Conservation (phyloP, 148 eudicot genomes). For the Vaccinium vitisidaea region DNA sequence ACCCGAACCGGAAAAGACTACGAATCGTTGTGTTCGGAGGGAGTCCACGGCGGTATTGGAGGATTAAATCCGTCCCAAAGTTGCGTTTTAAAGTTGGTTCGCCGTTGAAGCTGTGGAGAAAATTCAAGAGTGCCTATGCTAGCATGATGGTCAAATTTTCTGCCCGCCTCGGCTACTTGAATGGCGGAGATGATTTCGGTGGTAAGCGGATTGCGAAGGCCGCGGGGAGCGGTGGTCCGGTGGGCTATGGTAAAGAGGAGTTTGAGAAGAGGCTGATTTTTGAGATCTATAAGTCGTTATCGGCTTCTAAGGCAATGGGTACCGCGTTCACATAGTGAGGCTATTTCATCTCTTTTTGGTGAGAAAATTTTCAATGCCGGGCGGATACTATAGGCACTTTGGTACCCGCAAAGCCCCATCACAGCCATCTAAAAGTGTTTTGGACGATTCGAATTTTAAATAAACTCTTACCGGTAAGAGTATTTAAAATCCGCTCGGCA, state of each 20-base stretch:
- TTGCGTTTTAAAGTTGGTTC: conserved; percentile 25
- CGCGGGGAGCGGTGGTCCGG: conserved; percentile 17
- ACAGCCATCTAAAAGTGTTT: too few species aligned
- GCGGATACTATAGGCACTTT: too few species aligned
- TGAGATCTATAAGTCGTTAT: conserved; percentile 37
- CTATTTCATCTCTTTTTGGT: background rate
- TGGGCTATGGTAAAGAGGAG: conserved; percentile 9
- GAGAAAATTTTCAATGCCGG: too few species aligned
- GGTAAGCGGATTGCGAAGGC: conserved; percentile 20
- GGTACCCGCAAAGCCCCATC: too few species aligned
- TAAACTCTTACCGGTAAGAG: too few species aligned
- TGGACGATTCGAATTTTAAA: too few species aligned
- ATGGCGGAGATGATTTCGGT: background rate
- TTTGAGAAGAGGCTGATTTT: conserved; percentile 36
- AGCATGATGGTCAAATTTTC: conserved; percentile 36
- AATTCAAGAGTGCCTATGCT: conserved; percentile 38
- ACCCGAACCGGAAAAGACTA: conserved; percentile 24
- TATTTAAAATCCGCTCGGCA: too few species aligned
- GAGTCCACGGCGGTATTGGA: conserved; percentile 34
- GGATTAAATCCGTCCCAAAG: conserved; percentile 31
- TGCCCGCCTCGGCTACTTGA: conserved; percentile 8
- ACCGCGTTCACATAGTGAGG: background rate
- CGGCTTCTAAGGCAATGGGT: conserved; percentile 30
- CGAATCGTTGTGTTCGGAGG: conserved; percentile 35
- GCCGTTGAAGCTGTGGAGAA: conserved; percentile 30